Evolutionary conservation across 495 filamentous ascomycete species (phyloP).

Genomic region (Aspergillus avenaceus): DNA sequence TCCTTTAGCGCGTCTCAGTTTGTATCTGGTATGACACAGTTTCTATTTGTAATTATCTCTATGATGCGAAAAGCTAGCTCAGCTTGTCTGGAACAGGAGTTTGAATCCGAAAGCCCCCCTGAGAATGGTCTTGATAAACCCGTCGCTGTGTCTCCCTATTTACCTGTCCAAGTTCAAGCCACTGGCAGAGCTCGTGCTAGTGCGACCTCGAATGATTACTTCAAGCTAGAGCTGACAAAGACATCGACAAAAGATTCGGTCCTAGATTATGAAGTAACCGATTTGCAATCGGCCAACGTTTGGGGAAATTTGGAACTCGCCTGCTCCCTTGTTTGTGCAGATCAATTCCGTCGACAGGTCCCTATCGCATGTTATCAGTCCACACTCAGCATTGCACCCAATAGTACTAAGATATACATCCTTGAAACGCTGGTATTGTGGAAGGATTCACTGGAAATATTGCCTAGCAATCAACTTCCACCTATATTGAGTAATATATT

Average conservation of each 20-base stretch:
- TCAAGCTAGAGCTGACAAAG: constrained; percentile 17
- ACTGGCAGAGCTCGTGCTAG: neutral
- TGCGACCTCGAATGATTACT: constrained; percentile 2
- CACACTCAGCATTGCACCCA: constrained; percentile 13
- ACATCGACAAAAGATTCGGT: constrained; percentile 10
- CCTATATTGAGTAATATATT: constrained; percentile 20
- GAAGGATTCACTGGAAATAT: constrained; percentile 35
- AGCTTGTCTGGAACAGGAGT: constrained; percentile 20
- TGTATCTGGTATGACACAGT: constrained; percentile 29
- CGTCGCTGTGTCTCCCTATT: neutral
- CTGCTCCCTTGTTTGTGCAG: constrained; percentile 18
- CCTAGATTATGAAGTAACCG: constrained; percentile 14
- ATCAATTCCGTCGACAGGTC: constrained; percentile 18
- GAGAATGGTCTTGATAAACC: neutral
- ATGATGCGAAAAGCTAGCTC: constrained; percentile 2
- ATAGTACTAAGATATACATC: constrained; percentile 12
- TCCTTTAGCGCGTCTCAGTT: constrained; percentile 29
- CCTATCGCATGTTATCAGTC: constrained; percentile 35
- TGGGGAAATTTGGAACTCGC: constrained; percentile 20
- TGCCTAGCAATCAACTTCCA: constrained; percentile 15
- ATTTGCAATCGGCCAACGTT: constrained; percentile 16
- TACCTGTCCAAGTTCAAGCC: constrained; percentile 21
- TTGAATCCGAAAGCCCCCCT: neutral
- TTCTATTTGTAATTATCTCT: neutral
- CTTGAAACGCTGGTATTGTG: constrained; percentile 33